These are phyloP conservation scores for Calonectria pteridis DNA, from an alignment of 2,329 filamentous ascomycete species.

Conservation along the genomic window DNA sequence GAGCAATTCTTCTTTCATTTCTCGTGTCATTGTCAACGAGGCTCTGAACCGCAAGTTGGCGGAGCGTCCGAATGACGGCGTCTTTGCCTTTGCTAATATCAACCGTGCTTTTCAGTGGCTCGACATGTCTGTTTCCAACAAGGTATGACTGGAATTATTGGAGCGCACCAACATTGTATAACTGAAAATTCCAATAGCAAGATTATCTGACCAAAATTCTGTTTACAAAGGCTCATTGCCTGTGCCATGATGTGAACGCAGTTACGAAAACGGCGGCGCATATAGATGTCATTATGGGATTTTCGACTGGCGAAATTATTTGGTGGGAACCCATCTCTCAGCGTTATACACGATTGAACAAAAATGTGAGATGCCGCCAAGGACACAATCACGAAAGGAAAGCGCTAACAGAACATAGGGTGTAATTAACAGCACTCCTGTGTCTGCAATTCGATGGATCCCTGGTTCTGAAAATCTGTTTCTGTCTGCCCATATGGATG, in stretches of 20 bases:
- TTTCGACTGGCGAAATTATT: constrained; percentile 95
- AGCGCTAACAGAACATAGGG: constrained; percentile 65
- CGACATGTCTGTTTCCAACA: constrained; percentile 82
- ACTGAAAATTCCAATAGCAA: constrained; percentile 61
- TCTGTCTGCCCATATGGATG: constrained; percentile 91
- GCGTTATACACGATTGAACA: constrained; percentile 95
- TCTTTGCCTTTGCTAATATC: constrained; percentile 95
- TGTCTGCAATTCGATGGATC: constrained; percentile 92
- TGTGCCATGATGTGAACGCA: constrained; percentile 93
- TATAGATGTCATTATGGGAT: constrained; percentile 93
- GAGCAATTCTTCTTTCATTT: constrained; percentile 98
- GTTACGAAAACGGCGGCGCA: constrained; percentile 84
- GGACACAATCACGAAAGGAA: background rate
- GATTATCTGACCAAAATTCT: constrained; percentile 96
- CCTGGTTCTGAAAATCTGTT: constrained; percentile 95
- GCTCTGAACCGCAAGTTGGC: constrained; percentile 80
- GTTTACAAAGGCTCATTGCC: constrained; percentile 94
- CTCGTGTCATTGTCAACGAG: constrained; percentile 94
- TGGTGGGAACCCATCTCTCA: constrained; percentile 99
- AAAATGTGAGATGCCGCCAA: constrained; percentile 73
- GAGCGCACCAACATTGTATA: constrained; percentile 37
- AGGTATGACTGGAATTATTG: constrained; percentile 58
- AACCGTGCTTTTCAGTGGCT: constrained; percentile 97
- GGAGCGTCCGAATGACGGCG: constrained; percentile 81
- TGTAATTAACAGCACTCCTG: constrained; percentile 85